Evolutionary conservation across 768 basidiomycete species (phyloP), one percentile per base, ranked within the genome.

Genomic region (Antrodiella citrinella): DNA sequence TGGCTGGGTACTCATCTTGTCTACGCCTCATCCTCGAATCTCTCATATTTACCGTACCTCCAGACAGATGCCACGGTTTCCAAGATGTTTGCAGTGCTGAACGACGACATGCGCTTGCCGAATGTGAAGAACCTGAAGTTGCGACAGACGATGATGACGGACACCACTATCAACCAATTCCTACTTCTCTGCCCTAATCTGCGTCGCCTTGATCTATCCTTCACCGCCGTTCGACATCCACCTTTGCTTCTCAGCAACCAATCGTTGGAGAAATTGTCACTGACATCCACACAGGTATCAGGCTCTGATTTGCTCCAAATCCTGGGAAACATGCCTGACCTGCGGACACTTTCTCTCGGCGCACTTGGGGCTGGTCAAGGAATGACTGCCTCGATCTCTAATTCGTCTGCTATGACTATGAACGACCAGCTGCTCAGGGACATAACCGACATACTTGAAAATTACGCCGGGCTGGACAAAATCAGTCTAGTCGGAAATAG

Each of bases 401-500:
- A 75, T 51, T 66, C 70, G 10, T 67, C 73, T 9, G 69, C 72
- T 7, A 72, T 80, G 71, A 82, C 77, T 2, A 67, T 86, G 67
- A 78, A 69, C 13, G 80, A 84, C 61, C 60, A 67, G 7, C 64
- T 61, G 0, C 71, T 86, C 24, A 52, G 49, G 4, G 61, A 61
- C 18, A 64, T 85, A 39, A 76, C 77, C 4, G 63, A 66, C 3
- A 51, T 66, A 18, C 57, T 84, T 35, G 63, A 61, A 19, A 45
- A 52, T 0, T 72, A 65, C 52, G 39, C 54, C 10, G 52, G 60
- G 20, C 64, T 87, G 21, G 76, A 81, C 48, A 72, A 67, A 51
- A 50, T 87, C 45, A 86, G 66, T 58, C 66, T 87, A 5, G 82
- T 82, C 4, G 80, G 80, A 4, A 87, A 86, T 57, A 69, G 70